Evolutionary conservation across 2,329 filamentous ascomycete species (phyloP).

Genomic region (Penicillium oxalicum): DNA sequence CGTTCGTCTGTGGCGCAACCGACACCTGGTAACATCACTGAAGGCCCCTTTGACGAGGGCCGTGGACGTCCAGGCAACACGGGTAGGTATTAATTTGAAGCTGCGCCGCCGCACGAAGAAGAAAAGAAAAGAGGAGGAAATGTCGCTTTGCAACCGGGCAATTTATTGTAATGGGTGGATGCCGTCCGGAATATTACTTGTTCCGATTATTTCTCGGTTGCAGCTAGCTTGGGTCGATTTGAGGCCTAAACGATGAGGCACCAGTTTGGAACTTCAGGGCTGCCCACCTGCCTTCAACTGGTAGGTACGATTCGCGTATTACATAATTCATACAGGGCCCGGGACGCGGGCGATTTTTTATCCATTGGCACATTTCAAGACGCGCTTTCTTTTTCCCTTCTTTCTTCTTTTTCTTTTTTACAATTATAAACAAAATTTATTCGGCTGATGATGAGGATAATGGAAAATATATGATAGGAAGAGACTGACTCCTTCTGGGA

Average conservation of each 20-base stretch:
- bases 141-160: background rate
- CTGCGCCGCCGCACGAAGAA: constrained; percentile 77
- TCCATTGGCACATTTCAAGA: background rate
- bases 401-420: constrained; percentile 18
- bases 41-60: constrained; percentile 20
- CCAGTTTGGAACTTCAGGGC: too few relatives aligned
- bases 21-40: constrained; percentile 61
- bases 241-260: too few relatives aligned
- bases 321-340: background rate
- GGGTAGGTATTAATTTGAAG: constrained; percentile 55
- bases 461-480: constrained; percentile 43
- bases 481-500: constrained; percentile 41
- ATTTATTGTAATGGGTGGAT: constrained; percentile 22
- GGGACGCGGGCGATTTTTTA: constrained; percentile 6
- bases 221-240: background rate
- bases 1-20: constrained; percentile 70
- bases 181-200: constrained; percentile 8
- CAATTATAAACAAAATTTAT: constrained; percentile 7
- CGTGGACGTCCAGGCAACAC: constrained; percentile 69
- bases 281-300: background rate
- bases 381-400: constrained; percentile 10
- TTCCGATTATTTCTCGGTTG: constrained; percentile 8
- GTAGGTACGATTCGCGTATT: constrained; percentile 11
- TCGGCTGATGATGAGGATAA: constrained; percentile 42
- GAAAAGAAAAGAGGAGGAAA: constrained; percentile 48